Base-by-base conservation (phyloP, 306 rosid genomes). In the Prunus persica region DNA sequence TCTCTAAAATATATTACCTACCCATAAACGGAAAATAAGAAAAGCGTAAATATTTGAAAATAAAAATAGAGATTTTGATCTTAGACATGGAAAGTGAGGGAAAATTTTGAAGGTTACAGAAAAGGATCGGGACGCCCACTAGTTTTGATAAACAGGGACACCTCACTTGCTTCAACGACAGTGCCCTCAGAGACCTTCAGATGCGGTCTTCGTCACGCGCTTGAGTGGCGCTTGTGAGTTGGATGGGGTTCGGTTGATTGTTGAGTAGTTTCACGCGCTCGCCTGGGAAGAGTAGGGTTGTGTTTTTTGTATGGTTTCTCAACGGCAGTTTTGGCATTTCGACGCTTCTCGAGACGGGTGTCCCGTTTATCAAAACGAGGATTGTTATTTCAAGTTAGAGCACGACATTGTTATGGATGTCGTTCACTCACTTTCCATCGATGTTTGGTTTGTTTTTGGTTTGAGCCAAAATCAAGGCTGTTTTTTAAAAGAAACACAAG, bases 81-180 rank as follows among this genome's bases (percentile, higher is more conserved):
- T 5, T 60, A 3, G 27, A 61, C 45, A 56, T 75, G 47, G 78
- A 80, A 81, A 81, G 65, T 78, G 82, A 67, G 84, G 83, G 82
- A 81, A 79, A 20, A 3, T 12, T 83, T 81, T 73, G 78, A 86
- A 76, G 82, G 56, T 66, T 79, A 49, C 45, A 60, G 74, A 71
- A 38, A 81, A 75, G 81, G 82, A 84, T 83, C 78, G 69, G 80
- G 86, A 78, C 82, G 84, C 84, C 87, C 84, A 51, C 84, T 46
- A 75, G 65, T 75, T 84, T 84, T 83, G 86, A 81, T 86, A 50
- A 72, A 41, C 86, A 76, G 78, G 75, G 83, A 71, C 79, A 65
- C 79, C 54, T 72, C 49, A 3, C 73, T 76, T 47, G 71, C 76
- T 56, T 67, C 62, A n/a, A 24, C 3, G 41, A 56, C 46, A 19